These are phyloP conservation scores for Amaranthus cruentus DNA, from an alignment of 148 eudicot species.

Conservation along the genomic window DNA sequence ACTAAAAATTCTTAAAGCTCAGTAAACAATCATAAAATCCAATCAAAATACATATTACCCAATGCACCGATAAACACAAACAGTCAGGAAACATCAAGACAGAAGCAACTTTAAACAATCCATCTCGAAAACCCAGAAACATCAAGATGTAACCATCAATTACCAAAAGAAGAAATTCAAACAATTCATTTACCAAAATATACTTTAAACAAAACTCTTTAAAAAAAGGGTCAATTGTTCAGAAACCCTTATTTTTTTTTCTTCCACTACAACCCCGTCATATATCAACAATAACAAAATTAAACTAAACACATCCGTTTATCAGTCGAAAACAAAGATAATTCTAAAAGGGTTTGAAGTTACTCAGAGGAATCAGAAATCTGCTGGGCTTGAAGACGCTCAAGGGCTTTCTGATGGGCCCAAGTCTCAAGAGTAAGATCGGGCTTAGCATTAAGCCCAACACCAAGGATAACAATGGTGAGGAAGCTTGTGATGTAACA, in stretches of 20 bases:
- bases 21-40: too few species aligned
- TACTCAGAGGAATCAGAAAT: conserved; percentile 34
- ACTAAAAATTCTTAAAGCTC: too few species aligned
- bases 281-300: not conserved
- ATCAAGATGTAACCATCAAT: not conserved
- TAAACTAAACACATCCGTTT: too few species aligned
- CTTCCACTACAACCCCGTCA: not conserved
- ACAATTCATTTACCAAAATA: not conserved
- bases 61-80: too few species aligned
- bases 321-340: not conserved
- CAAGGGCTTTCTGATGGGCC: conserved; percentile 94
- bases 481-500: conserved; percentile 94
- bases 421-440: conserved; percentile 95
- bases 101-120: too few species aligned
- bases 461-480: conserved; percentile 90
- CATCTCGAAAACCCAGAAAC: not conserved
- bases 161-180: not conserved
- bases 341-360: not conserved
- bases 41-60: too few species aligned
- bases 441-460: conserved; percentile 87
- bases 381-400: conserved; percentile 53
- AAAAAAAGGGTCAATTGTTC: conserved; percentile 9
- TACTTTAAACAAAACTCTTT: not conserved
- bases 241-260: conserved; percentile 12
- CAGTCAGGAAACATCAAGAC: too few species aligned